Percentiles rank a stretch among this genome's conserved stretches.
Evolutionary conservation across 306 rosid species (phyloP).

Genomic region (Pachyrhizus erosus): DNA sequence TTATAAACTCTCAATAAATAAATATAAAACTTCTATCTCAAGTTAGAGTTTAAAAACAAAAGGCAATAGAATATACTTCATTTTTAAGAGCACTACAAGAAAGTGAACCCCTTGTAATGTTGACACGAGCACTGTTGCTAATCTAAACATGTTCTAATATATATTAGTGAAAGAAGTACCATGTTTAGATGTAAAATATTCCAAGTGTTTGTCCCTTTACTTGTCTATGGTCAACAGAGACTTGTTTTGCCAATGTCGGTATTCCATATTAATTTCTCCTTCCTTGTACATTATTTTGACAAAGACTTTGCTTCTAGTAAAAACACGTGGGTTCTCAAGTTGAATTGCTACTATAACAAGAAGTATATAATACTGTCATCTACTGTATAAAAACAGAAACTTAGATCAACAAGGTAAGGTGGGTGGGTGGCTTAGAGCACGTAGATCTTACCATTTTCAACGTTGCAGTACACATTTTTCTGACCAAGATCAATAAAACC

Average conservation of each 20-base stretch:
- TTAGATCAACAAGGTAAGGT: neutral
- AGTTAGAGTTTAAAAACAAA: no score
- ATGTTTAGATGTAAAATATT: no score
- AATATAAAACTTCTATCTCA: no score
- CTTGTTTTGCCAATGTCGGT: neutral
- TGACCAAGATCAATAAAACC: constrained; percentile 54
- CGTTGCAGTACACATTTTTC: constrained; percentile 39
- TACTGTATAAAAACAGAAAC: neutral
- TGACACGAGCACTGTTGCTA: no score
- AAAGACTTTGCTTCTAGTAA: constrained; percentile 23
- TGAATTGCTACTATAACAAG: neutral
- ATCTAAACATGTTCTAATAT: neutral
- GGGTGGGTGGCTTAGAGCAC: constrained; percentile 41
- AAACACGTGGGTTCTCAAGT: neutral
- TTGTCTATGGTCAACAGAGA: constrained; percentile 32
- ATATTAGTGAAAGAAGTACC: no score
- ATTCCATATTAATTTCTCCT: neutral
- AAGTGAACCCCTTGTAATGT: neutral
- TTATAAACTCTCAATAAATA: no score
- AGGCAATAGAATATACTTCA: no score
- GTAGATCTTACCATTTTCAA: constrained; percentile 40
- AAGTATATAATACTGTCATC: constrained; percentile 11
- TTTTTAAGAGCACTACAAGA: no score
- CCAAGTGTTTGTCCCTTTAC: neutral
- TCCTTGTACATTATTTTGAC: neutral